These are phyloP conservation scores for Tricholoma saponaceum DNA, from an alignment of 768 basidiomycete genomes.

Conservation along the genomic window DNA sequence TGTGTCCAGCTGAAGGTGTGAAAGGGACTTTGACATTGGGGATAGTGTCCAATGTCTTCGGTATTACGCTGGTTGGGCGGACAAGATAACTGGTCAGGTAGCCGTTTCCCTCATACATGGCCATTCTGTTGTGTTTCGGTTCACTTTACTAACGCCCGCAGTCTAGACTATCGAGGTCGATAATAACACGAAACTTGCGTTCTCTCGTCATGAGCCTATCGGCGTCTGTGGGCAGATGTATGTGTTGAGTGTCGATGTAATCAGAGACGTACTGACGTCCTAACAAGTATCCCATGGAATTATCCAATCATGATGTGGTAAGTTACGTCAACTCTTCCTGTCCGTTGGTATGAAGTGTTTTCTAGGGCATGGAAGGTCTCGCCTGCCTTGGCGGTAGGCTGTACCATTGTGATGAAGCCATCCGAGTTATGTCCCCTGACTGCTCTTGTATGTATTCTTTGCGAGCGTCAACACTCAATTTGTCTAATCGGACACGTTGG, in stretches of 20 bases:
- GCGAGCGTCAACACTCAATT: neutral
- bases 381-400: slow-evolving; percentile 87
- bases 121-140: neutral
- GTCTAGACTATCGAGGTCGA: slow-evolving; percentile 73
- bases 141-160: neutral
- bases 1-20: neutral
- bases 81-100: slow-evolving; percentile 89
- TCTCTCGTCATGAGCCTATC: slow-evolving; percentile 85
- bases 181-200: slow-evolving; percentile 76
- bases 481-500: slow-evolving; percentile 5
- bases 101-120: slow-evolving; percentile 12
- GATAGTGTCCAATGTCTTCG: slow-evolving; percentile 75
- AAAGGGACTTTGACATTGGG: slow-evolving; percentile 76
- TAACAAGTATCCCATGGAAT: slow-evolving; percentile 82
- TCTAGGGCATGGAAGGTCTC: slow-evolving; percentile 87
- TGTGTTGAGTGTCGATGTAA: slow-evolving; percentile 12
- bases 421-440: slow-evolving; percentile 85
- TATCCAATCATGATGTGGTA: slow-evolving; percentile 88
- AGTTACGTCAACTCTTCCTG: slow-evolving; percentile 9
- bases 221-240: slow-evolving; percentile 96
- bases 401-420: slow-evolving; percentile 94
- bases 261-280: slow-evolving; percentile 1
- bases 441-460: slow-evolving; percentile 54
- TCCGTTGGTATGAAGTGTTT: neutral
- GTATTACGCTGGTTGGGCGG: slow-evolving; percentile 96